These are phyloP conservation scores for Triticum urartu DNA, from an alignment of 176 grass and related monocot genomes.

Conservation along the genomic window DNA sequence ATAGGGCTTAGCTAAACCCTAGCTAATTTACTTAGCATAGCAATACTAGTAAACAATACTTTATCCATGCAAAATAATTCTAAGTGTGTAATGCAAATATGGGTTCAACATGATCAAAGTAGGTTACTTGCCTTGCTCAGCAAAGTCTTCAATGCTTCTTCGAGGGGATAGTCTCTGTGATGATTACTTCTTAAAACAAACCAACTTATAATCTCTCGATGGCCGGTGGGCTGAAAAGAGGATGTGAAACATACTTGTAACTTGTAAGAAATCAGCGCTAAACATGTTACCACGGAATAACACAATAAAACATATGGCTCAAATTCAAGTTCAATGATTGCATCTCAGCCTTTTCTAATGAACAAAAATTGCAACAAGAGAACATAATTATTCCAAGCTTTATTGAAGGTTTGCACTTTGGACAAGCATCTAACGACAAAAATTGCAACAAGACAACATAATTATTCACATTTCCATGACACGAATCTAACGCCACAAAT, in stretches of 20 bases:
- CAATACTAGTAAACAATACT: too few relatives aligned
- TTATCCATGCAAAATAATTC: too few relatives aligned
- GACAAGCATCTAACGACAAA: too few relatives aligned
- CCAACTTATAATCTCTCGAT: constrained; percentile 90
- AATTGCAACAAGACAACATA: too few relatives aligned
- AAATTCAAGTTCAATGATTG: not conserved
- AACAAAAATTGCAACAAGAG: not conserved
- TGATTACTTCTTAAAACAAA: constrained; percentile 93
- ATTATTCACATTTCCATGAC: not conserved
- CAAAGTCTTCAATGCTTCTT: not conserved
- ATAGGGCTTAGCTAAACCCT: too few relatives aligned
- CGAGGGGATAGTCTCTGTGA: constrained; percentile 67
- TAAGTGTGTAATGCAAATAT: too few relatives aligned
- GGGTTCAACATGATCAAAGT: too few relatives aligned
- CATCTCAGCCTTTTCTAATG: not conserved
- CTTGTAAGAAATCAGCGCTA: not conserved
- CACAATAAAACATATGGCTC: not conserved
- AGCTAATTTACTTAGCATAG: too few relatives aligned
- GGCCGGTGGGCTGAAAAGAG: constrained; percentile 66
- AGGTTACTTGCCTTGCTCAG: too few relatives aligned
- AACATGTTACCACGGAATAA: not conserved
- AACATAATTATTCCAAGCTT: not conserved
- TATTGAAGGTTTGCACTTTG: not conserved
- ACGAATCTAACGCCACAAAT: not conserved
- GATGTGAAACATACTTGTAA: not conserved